Evolutionary conservation across 176 grass and related monocot species (phyloP).

Genomic region (Cocos nucifera): DNA sequence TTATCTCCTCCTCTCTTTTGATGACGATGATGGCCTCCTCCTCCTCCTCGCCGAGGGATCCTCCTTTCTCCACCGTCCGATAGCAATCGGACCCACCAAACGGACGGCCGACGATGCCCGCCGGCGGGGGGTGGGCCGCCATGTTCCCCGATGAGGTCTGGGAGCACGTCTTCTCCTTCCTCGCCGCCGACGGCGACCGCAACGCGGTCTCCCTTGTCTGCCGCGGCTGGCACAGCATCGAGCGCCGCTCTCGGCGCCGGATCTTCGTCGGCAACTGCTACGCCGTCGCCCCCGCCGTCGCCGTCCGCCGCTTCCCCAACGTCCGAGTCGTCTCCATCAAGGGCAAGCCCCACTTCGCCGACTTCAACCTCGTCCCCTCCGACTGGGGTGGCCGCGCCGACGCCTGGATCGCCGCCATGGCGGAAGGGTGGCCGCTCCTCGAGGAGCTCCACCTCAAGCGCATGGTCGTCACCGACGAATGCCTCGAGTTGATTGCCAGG

Average conservation of each 20-base stretch:
- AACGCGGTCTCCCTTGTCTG: constrained; percentile 34
- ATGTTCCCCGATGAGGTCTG: constrained; percentile 55
- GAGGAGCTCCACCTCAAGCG: constrained; percentile 74
- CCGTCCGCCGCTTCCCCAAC: constrained; percentile 40
- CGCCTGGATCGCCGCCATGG: constrained; percentile 48
- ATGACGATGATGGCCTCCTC: no score
- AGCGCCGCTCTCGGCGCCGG: constrained; percentile 45
- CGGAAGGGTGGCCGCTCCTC: constrained; percentile 52
- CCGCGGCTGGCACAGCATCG: constrained; percentile 32
- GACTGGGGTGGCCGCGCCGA: constrained; percentile 49
- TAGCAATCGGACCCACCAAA: no score
- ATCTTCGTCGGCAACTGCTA: constrained; percentile 65
- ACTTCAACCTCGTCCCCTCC: constrained; percentile 45
- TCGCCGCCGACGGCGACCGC: constrained; percentile 35
- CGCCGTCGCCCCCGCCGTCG: constrained; percentile 33
- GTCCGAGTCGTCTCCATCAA: constrained; percentile 45
- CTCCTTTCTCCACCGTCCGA: no score
- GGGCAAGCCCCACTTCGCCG: constrained; percentile 72
- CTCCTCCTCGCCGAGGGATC: no score
- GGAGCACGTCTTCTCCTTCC: constrained; percentile 70
- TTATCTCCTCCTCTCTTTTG: no score
- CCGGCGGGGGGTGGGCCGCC: constrained; percentile 12
- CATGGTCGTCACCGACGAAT: constrained; percentile 73
- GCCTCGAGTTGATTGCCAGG: constrained; percentile 55
- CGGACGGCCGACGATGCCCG: background rate